Conservation (phyloP, 2,329 filamentous ascomycete species). For the Beauveria australis region DNA sequence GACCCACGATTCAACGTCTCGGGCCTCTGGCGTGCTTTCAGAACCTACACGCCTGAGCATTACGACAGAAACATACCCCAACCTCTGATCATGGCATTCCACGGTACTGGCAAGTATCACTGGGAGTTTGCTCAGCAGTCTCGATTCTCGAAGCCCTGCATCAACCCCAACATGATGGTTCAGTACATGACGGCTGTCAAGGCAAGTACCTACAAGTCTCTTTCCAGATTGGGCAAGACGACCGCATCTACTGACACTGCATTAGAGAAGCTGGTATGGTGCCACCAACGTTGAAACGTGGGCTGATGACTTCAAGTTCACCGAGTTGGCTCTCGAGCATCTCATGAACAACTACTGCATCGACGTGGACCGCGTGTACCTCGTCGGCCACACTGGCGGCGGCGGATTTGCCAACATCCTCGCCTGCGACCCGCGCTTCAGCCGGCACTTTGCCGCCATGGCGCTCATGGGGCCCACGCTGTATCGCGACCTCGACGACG, state of each 20-base stretch:
- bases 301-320: slow-evolving; percentile 33
- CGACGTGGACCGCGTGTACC: slow-evolving; percentile 29
- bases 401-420: slow-evolving; percentile 31
- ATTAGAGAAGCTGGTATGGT: slow-evolving; percentile 29
- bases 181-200: slow-evolving; percentile 35
- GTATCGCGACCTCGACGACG: slow-evolving; percentile 11
- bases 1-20: neutral
- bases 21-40: neutral
- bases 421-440: slow-evolving; percentile 27
- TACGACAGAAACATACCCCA: neutral
- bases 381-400: slow-evolving; percentile 31
- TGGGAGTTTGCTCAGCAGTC: neutral
- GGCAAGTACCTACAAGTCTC: slow-evolving; percentile 13
- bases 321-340: slow-evolving; percentile 29
- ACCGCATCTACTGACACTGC: neutral
- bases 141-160: neutral
- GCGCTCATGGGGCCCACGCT: slow-evolving; percentile 22
- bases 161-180: slow-evolving; percentile 18
- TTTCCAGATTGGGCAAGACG: neutral
- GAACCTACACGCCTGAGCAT: neutral
- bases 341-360: slow-evolving; percentile 27
- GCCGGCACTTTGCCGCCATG: slow-evolving; percentile 28
- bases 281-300: slow-evolving; percentile 22
- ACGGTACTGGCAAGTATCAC: neutral
- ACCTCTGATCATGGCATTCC: neutral